Evolutionary conservation across 257 asterid genomes (phyloP).

Genomic region (Thymus quinquecostatus): DNA sequence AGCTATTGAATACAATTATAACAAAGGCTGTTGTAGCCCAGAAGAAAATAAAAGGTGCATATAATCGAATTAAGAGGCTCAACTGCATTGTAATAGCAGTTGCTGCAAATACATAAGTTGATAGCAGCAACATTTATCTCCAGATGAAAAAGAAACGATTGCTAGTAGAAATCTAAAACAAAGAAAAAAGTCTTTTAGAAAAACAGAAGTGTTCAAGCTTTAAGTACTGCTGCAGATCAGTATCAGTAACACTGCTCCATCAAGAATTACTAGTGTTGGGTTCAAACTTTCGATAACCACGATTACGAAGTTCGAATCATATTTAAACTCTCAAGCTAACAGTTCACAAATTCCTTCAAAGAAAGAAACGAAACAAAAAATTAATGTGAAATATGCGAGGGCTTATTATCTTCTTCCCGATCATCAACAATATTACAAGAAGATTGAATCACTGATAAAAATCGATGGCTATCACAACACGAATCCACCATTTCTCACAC

Average conservation of each 20-base stretch:
- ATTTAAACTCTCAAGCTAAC: background rate
- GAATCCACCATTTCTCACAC: background rate
- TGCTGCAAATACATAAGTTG: no score
- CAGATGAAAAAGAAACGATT: background rate
- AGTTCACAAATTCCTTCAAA: background rate
- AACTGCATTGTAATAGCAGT: background rate
- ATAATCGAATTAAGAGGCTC: background rate
- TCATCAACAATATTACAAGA: background rate
- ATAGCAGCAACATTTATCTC: background rate
- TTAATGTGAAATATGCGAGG: background rate
- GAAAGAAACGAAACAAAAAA: background rate
- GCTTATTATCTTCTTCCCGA: background rate
- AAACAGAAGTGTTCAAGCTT: background rate
- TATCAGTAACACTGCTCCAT: background rate
- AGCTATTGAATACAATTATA: background rate
- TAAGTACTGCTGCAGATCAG: background rate
- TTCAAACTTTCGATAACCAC: constrained; percentile 7
- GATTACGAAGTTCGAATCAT: constrained; percentile 1
- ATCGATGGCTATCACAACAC: background rate
- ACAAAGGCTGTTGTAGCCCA: background rate
- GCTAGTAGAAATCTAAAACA: background rate
- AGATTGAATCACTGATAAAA: background rate
- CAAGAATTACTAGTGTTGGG: background rate
- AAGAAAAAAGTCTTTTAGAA: no score
- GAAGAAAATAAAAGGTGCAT: background rate